A percentile compares a stretch with the other conserved stretches of the same genome.
Conservation (phyloP, 75 land plant genomes). For the Azolla pinnata region DNA sequence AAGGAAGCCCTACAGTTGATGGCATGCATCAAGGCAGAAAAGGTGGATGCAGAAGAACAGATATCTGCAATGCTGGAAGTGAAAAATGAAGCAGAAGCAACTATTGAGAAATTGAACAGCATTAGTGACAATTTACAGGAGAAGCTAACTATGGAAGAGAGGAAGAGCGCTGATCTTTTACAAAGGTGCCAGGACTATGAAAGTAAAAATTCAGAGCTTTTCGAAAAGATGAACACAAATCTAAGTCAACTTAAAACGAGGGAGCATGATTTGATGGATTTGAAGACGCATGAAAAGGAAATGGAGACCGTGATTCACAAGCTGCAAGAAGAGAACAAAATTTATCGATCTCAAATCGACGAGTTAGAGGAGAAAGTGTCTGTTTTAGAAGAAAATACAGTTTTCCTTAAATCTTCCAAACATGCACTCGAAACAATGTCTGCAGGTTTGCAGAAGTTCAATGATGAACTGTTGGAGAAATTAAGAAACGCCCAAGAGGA, state of each 20-base stretch:
- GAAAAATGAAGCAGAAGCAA: constrained; percentile 9
- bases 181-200: constrained; percentile 10
- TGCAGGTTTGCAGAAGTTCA: constrained; percentile 10
- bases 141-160: background rate
- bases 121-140: constrained; percentile 13
- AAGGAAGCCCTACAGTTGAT: constrained; percentile 1
- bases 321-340: constrained; percentile 18
- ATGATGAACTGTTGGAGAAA: constrained; percentile 6
- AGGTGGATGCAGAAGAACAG: constrained; percentile 6
- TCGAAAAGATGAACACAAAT: constrained; percentile 8
- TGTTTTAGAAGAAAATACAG: constrained; percentile 11
- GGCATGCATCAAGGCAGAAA: constrained; percentile 17
- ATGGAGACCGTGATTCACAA: constrained; percentile 16
- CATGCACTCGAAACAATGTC: constrained; percentile 13
- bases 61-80: constrained; percentile 3
- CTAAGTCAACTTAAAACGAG: background rate
- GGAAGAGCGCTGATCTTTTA: background rate
- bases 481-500: constrained; percentile 5
- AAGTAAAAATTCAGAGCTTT: constrained; percentile 7
- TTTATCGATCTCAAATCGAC: constrained; percentile 9
- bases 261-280: constrained; percentile 4
- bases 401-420: constrained; percentile 10
- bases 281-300: constrained; percentile 13
- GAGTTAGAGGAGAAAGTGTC: constrained; percentile 21
- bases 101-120: background rate